Evolutionary conservation across 169 alveolate genomes (phyloP).

Genomic region (Plasmodium gonderi): DNA sequence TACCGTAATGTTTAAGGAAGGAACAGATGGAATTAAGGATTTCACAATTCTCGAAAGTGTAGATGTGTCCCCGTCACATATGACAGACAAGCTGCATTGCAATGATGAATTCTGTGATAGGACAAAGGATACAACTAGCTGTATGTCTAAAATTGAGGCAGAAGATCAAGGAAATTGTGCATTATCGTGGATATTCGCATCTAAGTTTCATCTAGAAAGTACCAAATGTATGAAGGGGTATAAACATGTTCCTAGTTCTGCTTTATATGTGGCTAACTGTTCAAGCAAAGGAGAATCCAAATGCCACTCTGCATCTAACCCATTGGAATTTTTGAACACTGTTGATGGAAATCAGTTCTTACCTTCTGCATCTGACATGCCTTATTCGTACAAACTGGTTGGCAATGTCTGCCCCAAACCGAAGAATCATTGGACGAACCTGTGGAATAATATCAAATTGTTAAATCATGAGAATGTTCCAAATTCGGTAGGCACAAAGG

Average conservation of each 20-base stretch:
- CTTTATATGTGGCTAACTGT: slow-evolving; percentile 18
- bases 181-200: neutral
- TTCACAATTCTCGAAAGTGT: neutral
- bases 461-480: neutral
- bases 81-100: neutral
- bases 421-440: neutral
- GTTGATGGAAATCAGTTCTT: neutral
- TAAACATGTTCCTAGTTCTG: neutral
- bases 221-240: slow-evolving; percentile 14
- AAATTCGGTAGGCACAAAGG: neutral
- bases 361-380: neutral
- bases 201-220: slow-evolving; percentile 2
- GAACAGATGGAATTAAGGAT: no score
- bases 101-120: slow-evolving; percentile 4
- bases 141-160: neutral
- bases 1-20: no score
- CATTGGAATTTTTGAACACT: slow-evolving; percentile 8
- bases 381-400: neutral
- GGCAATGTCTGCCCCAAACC: neutral
- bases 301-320: neutral
- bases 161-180: slow-evolving; percentile 15
- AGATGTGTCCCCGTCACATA: neutral
- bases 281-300: neutral
- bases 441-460: neutral
- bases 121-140: neutral